phyloP scores from a whole-genome alignment of 2,329 filamentous ascomycete genomes.

The Rutstroemia sp. region DNA sequence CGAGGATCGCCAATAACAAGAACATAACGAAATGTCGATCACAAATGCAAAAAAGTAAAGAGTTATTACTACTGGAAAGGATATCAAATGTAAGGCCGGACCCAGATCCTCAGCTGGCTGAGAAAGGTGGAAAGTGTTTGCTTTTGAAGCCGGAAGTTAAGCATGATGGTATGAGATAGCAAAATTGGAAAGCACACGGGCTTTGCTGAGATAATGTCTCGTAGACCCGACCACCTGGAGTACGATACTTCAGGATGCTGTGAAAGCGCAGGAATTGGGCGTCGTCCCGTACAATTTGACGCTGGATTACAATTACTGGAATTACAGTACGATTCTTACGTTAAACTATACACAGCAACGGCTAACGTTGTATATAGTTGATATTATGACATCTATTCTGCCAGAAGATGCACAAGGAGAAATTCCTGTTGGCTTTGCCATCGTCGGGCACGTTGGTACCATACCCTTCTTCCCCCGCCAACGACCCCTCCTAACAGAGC shows the following conservation, averaged over 20 bases:
- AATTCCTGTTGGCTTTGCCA: slow-evolving; percentile 78
- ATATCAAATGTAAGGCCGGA: slow-evolving; percentile 56
- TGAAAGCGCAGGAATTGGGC: slow-evolving; percentile 59
- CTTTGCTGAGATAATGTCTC: neutral
- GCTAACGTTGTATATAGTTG: slow-evolving; percentile 30
- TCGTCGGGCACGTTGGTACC: slow-evolving; percentile 78
- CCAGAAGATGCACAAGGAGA: slow-evolving; percentile 74
- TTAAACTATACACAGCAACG: neutral
- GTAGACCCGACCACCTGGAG: slow-evolving; percentile 74
- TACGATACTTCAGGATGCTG: slow-evolving; percentile 56
- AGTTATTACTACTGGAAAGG: slow-evolving; percentile 58
- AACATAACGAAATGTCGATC: slow-evolving; percentile 67
- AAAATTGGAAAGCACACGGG: neutral
- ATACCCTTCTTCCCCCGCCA: neutral
- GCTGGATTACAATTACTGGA: slow-evolving; percentile 82
- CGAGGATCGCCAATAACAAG: slow-evolving; percentile 65
- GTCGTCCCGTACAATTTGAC: slow-evolving; percentile 69
- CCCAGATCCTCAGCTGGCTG: slow-evolving; percentile 46
- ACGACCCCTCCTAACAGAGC: neutral
- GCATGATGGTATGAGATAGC: slow-evolving; percentile 34
- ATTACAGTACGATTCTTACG: slow-evolving; percentile 53
- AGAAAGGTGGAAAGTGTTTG: slow-evolving; percentile 53
- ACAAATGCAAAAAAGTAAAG: slow-evolving; percentile 55
- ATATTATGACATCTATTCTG: slow-evolving; percentile 75
- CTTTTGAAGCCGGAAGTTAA: slow-evolving; percentile 51